Evolutionary conservation across 225 moss, liverwort and hornwort genomes (phyloP).

Genomic region (Climacium dendroides): DNA sequence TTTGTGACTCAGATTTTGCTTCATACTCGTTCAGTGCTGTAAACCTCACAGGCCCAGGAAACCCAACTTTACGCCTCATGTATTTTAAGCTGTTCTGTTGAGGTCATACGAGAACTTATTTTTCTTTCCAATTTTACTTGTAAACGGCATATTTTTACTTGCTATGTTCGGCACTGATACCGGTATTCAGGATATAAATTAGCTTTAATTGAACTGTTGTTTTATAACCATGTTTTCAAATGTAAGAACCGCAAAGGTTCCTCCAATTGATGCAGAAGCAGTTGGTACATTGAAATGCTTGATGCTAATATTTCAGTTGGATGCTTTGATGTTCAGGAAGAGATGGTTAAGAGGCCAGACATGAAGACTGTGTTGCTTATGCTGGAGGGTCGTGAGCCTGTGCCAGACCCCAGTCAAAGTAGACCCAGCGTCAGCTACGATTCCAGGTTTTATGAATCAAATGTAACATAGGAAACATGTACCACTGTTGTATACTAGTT

Average conservation of each 20-base stretch:
- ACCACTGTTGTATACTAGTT: not conserved
- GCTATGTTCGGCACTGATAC: not conserved
- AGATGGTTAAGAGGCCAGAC: conserved; percentile 8
- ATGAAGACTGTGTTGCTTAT: conserved; percentile 17
- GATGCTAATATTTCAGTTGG: not conserved
- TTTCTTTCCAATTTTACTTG: not conserved
- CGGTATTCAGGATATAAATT: too few relatives aligned
- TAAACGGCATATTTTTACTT: not conserved
- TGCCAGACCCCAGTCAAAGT: not conserved
- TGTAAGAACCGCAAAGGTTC: too few relatives aligned
- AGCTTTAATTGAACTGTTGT: too few relatives aligned
- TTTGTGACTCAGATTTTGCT: not conserved
- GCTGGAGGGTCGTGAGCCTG: conserved; percentile 2
- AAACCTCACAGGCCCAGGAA: not conserved
- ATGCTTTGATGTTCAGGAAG: not conserved
- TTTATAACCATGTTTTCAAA: too few relatives aligned
- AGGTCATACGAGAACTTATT: too few relatives aligned
- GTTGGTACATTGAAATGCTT: not conserved
- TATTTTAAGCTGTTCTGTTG: too few relatives aligned
- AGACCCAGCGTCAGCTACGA: not conserved
- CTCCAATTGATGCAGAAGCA: not conserved
- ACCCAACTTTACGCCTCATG: not conserved
- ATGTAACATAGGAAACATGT: not conserved
- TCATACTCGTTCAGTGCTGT: not conserved
- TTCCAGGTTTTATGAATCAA: not conserved